These are phyloP conservation scores for Alliaria petiolata DNA, from an alignment of 345 rosid genomes.

Conservation along the genomic window DNA sequence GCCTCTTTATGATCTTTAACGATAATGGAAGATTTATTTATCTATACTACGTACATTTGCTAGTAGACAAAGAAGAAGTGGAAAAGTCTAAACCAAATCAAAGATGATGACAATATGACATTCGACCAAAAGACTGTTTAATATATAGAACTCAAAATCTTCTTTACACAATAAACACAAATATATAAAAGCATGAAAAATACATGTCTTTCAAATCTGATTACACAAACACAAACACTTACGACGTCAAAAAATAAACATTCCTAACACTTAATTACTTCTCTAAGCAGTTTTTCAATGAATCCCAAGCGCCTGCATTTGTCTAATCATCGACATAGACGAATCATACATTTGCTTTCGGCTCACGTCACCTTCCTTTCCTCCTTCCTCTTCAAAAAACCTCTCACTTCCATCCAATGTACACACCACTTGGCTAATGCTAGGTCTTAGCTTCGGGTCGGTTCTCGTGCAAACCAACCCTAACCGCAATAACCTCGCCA, in stretches of 20 bases:
- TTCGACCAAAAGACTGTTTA: neutral
- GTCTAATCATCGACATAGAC: constrained; percentile 59
- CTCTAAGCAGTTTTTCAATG: constrained; percentile 38
- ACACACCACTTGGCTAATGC: constrained; percentile 75
- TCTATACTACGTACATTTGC: too few relatives aligned
- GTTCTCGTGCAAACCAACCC: constrained; percentile 85
- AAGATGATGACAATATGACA: too few relatives aligned
- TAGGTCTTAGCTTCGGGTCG: constrained; percentile 66
- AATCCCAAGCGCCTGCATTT: constrained; percentile 86
- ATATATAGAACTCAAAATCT: neutral
- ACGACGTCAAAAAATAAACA: neutral
- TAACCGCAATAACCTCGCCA: constrained; percentile 52
- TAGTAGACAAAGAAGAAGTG: too few relatives aligned
- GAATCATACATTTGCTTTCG: constrained; percentile 60
- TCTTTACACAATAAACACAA: neutral
- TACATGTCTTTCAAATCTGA: neutral
- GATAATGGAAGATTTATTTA: too few relatives aligned
- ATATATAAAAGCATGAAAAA: neutral
- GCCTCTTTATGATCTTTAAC: too few relatives aligned
- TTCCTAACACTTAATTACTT: neutral
- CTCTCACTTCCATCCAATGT: constrained; percentile 80
- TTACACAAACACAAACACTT: neutral
- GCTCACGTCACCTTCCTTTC: constrained; percentile 51
- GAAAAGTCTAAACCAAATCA: too few relatives aligned
- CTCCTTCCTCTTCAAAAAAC: constrained; percentile 33